Conservation (phyloP, 176 grass and related monocot genomes). For the Typha latifolia region DNA sequence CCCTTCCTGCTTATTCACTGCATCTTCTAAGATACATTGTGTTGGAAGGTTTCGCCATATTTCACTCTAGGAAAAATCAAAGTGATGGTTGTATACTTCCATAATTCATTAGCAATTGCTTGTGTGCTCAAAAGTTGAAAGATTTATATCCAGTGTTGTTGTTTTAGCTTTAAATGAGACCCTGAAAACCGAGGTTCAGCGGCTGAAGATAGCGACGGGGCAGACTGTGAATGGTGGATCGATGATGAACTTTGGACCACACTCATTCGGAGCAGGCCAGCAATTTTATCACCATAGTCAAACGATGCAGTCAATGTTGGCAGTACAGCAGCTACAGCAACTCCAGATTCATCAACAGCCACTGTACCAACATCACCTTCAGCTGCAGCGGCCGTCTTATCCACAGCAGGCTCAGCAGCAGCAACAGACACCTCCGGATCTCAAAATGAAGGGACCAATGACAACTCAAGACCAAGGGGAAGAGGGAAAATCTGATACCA, state of each 20-base stretch:
- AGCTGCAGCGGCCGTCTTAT: slow-evolving; percentile 33
- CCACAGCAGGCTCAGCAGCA: slow-evolving; percentile 27
- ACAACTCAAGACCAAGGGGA: not conserved
- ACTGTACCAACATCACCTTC: slow-evolving; percentile 24
- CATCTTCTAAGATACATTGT: too few species aligned
- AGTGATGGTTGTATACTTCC: too few species aligned
- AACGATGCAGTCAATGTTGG: slow-evolving; percentile 53
- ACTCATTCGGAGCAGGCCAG: slow-evolving; percentile 28
- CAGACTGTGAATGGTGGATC: slow-evolving; percentile 38
- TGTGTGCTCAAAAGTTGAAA: too few species aligned
- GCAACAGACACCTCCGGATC: slow-evolving; percentile 15
- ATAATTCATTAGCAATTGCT: too few species aligned
- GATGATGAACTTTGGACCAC: slow-evolving; percentile 40
- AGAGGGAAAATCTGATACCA: not conserved
- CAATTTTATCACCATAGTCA: slow-evolving; percentile 62
- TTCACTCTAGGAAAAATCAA: too few species aligned
- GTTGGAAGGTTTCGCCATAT: too few species aligned
- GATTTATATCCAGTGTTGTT: too few species aligned
- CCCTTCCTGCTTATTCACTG: too few species aligned
- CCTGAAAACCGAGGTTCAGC: slow-evolving; percentile 76
- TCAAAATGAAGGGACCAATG: not conserved
- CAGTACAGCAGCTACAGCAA: slow-evolving; percentile 75
- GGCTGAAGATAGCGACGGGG: slow-evolving; percentile 77
- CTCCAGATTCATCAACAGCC: slow-evolving; percentile 66
- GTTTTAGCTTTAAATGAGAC: slow-evolving; percentile 64